Evolutionary conservation across 169 alveolate species (phyloP).

Genomic region (Cryptosporidium meleagridis): DNA sequence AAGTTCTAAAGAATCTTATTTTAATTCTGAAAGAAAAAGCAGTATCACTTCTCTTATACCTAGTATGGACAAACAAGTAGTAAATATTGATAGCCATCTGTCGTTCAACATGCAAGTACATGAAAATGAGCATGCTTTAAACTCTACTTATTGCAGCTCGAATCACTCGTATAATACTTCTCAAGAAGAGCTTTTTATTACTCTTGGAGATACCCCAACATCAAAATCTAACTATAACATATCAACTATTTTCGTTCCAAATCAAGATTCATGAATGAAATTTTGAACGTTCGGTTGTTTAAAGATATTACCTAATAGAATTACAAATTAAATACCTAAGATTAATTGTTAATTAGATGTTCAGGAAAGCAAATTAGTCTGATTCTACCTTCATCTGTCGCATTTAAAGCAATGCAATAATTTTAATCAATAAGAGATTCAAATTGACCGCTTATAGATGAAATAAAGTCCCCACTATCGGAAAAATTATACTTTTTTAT

Average conservation of each 20-base stretch:
- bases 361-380: not conserved
- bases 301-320: not conserved
- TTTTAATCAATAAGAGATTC: constrained; percentile 19
- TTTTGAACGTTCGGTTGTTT: not conserved
- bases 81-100: not conserved
- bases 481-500: constrained; percentile 51
- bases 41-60: not conserved
- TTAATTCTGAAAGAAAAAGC: not conserved
- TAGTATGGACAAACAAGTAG: not conserved
- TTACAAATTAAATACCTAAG: not conserved
- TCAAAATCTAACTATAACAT: constrained; percentile 49
- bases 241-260: constrained; percentile 53
- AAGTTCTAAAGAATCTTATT: not conserved
- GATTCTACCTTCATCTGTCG: not conserved
- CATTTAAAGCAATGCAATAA: not conserved
- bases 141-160: not conserved
- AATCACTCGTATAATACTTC: constrained; percentile 19
- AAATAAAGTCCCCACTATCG: constrained; percentile 60
- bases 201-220: constrained; percentile 72
- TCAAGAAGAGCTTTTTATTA: constrained; percentile 64
- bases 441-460: constrained; percentile 58
- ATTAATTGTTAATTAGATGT: not conserved
- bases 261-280: constrained; percentile 55
- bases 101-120: not conserved
- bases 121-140: constrained; percentile 1